phyloP scores from a whole-genome alignment of 441 rosid genomes.

The Gossypium schwendimanii region DNA sequence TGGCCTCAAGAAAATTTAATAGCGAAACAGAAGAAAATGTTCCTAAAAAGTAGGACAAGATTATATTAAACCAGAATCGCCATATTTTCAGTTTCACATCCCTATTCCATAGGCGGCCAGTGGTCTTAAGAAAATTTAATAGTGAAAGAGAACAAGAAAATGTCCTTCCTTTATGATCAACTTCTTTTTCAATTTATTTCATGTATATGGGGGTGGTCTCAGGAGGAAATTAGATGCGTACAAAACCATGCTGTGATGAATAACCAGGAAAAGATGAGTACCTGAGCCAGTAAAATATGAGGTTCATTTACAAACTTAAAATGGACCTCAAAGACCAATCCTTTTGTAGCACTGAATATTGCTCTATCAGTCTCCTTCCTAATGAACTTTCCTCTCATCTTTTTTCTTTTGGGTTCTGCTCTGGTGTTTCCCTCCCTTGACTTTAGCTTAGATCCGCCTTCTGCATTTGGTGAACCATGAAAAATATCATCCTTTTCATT shows the following conservation, averaged over 20 bases:
- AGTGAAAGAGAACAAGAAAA: not conserved
- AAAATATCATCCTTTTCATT: conserved; percentile 17
- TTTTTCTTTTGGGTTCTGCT: conserved; percentile 28
- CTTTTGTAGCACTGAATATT: conserved; percentile 35
- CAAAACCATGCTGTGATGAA: not conserved
- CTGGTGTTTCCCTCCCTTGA: conserved; percentile 27
- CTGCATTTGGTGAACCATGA: conserved; percentile 15
- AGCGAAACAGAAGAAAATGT: not conserved
- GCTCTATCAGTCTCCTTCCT: conserved; percentile 44
- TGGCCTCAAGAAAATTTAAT: not conserved
- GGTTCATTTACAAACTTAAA: conserved; percentile 69
- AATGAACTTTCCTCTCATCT: conserved; percentile 19
- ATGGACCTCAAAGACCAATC: conserved; percentile 66
- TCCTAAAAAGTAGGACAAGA: too few relatives aligned
- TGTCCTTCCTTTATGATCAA: not conserved
- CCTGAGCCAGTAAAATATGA: conserved; percentile 84
- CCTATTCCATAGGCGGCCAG: not conserved
- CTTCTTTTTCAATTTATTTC: not conserved
- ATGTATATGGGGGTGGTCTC: not conserved
- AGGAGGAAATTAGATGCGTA: not conserved
- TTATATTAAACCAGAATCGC: too few relatives aligned
- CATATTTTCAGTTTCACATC: not conserved
- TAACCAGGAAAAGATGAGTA: conserved; percentile 19
- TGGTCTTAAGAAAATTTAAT: not conserved
- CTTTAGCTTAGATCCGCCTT: conserved; percentile 22